Conservation (phyloP, 2,329 filamentous ascomycete species). For the Chaetothyriales sp. region DNA sequence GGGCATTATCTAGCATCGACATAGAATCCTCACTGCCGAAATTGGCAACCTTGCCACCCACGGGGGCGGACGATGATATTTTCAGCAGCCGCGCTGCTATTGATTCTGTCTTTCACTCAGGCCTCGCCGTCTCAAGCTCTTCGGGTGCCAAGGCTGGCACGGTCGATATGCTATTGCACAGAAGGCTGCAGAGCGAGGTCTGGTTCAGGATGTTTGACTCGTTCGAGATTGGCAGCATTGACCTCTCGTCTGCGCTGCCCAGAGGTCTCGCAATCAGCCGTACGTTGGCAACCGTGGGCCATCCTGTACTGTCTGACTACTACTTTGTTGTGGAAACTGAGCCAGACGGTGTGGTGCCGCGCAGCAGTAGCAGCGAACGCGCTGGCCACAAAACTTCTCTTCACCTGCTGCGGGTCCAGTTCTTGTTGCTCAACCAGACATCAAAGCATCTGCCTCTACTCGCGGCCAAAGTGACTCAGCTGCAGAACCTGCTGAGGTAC, state of each 20-base stretch:
- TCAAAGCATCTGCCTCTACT: constrained; percentile 68
- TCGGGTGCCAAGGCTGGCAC: constrained; percentile 36
- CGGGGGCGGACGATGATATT: constrained; percentile 39
- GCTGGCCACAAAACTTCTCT: constrained; percentile 20
- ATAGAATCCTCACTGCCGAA: constrained; percentile 64
- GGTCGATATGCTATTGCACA: constrained; percentile 52
- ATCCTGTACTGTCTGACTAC: constrained; percentile 63
- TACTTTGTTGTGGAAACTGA: constrained; percentile 43
- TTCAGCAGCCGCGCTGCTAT: constrained; percentile 58
- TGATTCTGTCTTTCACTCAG: constrained; percentile 55
- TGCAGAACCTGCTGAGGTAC: constrained; percentile 79
- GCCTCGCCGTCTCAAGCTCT: constrained; percentile 16
- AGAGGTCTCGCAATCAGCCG: constrained; percentile 29
- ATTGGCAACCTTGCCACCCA: constrained; percentile 55
- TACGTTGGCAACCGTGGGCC: constrained; percentile 51
- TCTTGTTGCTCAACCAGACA: constrained; percentile 63
- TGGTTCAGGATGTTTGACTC: constrained; percentile 77
- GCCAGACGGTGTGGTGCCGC: constrained; percentile 20
- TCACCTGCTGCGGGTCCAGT: constrained; percentile 61
- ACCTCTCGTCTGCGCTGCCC: constrained; percentile 33
- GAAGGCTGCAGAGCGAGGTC: constrained; percentile 50
- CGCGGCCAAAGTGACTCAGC: constrained; percentile 70
- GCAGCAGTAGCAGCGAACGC: background rate
- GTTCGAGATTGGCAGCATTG: constrained; percentile 60
- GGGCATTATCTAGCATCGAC: constrained; percentile 56